These are phyloP conservation scores for Eustoma russellianum DNA, from an alignment of 257 asterid genomes.

Conservation along the genomic window DNA sequence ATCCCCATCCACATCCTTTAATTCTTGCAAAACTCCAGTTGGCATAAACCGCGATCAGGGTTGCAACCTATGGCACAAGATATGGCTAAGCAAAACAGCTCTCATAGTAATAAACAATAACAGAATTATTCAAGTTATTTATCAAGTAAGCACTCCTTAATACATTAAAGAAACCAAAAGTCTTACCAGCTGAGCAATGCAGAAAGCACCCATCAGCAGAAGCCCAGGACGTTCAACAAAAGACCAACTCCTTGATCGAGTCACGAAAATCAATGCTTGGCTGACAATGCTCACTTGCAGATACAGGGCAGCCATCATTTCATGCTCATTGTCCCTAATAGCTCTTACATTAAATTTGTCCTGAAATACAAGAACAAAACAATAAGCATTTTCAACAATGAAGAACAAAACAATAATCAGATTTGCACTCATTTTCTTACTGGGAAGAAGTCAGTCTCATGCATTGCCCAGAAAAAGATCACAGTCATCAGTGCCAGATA, in stretches of 20 bases:
- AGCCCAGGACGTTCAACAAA: conserved; percentile 79
- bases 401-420: background rate
- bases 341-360: conserved; percentile 65
- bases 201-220: conserved; percentile 51
- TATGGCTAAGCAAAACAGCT: conserved; percentile 4
- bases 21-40: conserved; percentile 83
- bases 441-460: conserved; percentile 58
- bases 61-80: conserved; percentile 51
- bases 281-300: conserved; percentile 96
- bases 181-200: conserved; percentile 77
- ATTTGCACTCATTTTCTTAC: conserved; percentile 24
- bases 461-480: conserved; percentile 75
- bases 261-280: conserved; percentile 91
- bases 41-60: conserved; percentile 84
- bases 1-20: conserved; percentile 97
- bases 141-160: too few relatives aligned
- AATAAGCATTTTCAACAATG: background rate
- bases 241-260: conserved; percentile 91
- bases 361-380: conserved; percentile 23
- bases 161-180: background rate
- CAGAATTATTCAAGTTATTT: too few relatives aligned
- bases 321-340: conserved; percentile 38
- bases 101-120: background rate
- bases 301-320: conserved; percentile 88
- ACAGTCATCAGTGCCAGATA: conserved; percentile 92